Evolutionary conservation across 257 asterid genomes (phyloP), one percentile per base, ranked within the genome.

Genomic region (Nicotiana paniculata): DNA sequence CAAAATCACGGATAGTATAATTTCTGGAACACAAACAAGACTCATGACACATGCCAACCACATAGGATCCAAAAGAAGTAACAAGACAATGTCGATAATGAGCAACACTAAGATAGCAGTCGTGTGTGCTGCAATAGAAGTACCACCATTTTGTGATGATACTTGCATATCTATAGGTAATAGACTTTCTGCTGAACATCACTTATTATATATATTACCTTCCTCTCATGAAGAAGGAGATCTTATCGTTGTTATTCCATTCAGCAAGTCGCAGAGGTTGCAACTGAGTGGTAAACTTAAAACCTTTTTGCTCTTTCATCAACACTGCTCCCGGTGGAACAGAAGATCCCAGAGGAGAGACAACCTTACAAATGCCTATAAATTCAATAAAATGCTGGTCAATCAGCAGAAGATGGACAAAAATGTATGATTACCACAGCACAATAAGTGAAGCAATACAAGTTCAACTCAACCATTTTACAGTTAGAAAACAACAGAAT

Each of bases 301-400:
- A 87, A 43, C 66, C 77, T 28, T 35, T 68, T 58, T 79, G 84
- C 84, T 87, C 84, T 5, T 59, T 84, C 88, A 55, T 87, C 78
- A 87, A 61, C 30, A 86, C 89, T 4, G 75, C 82, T 18, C 92
- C 92, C 13, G 89, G 87, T n/a, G 90, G 89, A 64, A 51, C 51
- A 35, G 83, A 85, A 61, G 86, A 62, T 82, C 51, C 84, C 7
- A 84, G 55, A n/a, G 90, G 90, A 69, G 88, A 81, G 33, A 89
- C 85, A 66, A 89, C 30, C 86, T 86, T 89, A 10, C 90, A 89
- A 61, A 89, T 89, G 65, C 92, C 90, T 89, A 83, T 9, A 64
- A 67, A 75, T 72, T 68, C 85, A 62, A 24, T 12, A 39, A 26
- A 61, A 16, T 79, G 51, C 15, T n/a, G 26, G 26, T 26, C 63